These are phyloP conservation scores for Rubroshorea leprosula DNA, from an alignment of 345 rosid species.

Conservation along the genomic window DNA sequence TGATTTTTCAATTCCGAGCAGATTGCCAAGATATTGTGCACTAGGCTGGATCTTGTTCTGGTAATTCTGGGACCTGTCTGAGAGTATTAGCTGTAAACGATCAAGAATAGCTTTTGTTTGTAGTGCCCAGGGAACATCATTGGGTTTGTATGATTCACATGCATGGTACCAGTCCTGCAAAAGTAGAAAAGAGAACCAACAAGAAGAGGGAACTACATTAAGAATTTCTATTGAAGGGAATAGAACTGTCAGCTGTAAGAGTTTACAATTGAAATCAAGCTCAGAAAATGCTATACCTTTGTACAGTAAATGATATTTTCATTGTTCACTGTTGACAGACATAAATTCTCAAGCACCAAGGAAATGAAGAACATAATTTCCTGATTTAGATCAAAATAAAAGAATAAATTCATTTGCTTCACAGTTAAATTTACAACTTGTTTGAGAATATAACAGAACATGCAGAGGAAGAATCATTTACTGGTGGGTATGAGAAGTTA, in stretches of 20 bases:
- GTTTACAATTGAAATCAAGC: conserved; percentile 9
- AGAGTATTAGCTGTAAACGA: conserved; percentile 30
- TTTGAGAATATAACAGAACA: conserved; percentile 3
- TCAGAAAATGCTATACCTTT: conserved; percentile 24
- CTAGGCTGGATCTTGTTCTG: conserved; percentile 33
- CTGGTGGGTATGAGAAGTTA: conserved; percentile 19
- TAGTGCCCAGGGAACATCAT: conserved; percentile 36
- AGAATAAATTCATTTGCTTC: conserved; percentile 1
- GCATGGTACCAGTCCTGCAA: conserved; percentile 30
- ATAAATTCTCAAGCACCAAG: conserved; percentile 34
- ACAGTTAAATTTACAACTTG: not conserved
- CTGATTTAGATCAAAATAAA: conserved; percentile 16
- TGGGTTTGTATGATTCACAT: conserved; percentile 23
- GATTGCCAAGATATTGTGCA: conserved; percentile 32
- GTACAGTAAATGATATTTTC: conserved; percentile 36
- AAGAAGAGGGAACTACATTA: conserved; percentile 1
- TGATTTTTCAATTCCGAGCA: conserved; percentile 29
- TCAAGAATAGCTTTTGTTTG: conserved; percentile 41
- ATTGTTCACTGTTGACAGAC: conserved; percentile 33
- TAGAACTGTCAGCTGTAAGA: not conserved
- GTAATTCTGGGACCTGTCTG: conserved; percentile 24
- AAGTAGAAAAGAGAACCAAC: conserved; percentile 10
- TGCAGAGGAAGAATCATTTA: conserved; percentile 3
- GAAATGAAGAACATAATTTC: conserved; percentile 31
- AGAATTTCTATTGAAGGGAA: not conserved